Evolutionary conservation across 225 moss, liverwort and hornwort species (phyloP).

Genomic region (Asterella californica): DNA sequence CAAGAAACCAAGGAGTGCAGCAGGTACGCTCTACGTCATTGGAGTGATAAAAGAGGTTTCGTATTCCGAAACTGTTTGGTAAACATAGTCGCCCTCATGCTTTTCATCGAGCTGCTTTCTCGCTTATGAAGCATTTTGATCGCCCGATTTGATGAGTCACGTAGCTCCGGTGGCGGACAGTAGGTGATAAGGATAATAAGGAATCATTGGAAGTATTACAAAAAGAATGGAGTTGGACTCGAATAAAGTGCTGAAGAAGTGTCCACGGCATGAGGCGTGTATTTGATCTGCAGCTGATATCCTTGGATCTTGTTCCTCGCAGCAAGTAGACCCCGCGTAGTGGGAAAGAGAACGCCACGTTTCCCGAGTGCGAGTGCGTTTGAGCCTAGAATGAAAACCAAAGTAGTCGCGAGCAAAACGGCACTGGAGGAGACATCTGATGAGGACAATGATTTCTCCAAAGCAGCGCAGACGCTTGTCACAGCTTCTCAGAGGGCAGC

Average conservation of each 20-base stretch:
- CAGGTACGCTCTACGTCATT: constrained; percentile 28
- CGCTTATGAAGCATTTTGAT: neutral
- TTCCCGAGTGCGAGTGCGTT: constrained; percentile 50
- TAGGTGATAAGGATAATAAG: no score
- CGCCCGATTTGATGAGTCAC: neutral
- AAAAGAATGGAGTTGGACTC: neutral
- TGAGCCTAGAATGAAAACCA: constrained; percentile 58
- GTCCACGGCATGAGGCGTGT: neutral
- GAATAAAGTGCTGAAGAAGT: neutral
- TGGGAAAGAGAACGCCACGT: constrained; percentile 92
- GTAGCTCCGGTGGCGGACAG: neutral
- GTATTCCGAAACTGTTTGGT: neutral
- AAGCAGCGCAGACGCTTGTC: constrained; percentile 69
- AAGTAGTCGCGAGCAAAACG: constrained; percentile 28
- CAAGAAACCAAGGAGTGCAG: constrained; percentile 91
- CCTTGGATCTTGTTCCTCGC: neutral
- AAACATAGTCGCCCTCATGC: neutral
- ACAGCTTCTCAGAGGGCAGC: constrained; percentile 62
- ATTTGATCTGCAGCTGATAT: neutral
- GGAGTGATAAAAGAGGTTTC: neutral
- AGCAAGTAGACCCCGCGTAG: constrained; percentile 54
- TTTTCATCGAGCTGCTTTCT: neutral
- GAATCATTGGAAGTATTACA: no score
- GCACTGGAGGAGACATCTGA: constrained; percentile 56
- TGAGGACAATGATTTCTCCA: constrained; percentile 61